phyloP scores from a whole-genome alignment of 768 basidiomycete genomes.

The Cystobasidium ongulense region DNA sequence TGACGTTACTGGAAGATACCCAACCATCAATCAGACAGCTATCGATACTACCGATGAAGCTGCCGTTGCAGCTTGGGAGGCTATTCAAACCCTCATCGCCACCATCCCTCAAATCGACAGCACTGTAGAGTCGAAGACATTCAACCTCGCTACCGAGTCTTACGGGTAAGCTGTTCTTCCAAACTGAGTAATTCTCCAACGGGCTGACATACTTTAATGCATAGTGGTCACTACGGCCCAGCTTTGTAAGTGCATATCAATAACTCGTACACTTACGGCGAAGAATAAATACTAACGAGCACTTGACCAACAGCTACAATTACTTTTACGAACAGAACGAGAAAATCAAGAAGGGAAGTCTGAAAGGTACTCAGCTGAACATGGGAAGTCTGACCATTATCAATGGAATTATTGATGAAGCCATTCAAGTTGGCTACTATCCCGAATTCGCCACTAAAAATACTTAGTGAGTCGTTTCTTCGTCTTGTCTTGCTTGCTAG shows the following conservation, averaged over 20 bases:
- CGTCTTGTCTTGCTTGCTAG: not conserved
- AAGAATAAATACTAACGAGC: not conserved
- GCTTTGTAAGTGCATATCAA: not conserved
- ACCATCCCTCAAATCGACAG: slow-evolving; percentile 17
- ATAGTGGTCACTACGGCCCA: slow-evolving; percentile 17
- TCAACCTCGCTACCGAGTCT: slow-evolving; percentile 25
- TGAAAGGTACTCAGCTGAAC: not conserved
- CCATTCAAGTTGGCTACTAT: slow-evolving; percentile 23
- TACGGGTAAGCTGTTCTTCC: not conserved
- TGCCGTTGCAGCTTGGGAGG: slow-evolving; percentile 22
- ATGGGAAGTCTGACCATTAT: slow-evolving; percentile 28
- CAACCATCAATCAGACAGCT: not conserved
- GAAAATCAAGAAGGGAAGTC: slow-evolving; percentile 2
- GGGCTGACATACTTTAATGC: not conserved
- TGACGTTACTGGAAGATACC: slow-evolving; percentile 11
- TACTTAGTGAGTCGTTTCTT: slow-evolving; percentile 11
- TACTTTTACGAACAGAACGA: slow-evolving; percentile 18
- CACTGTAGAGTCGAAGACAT: slow-evolving; percentile 9
- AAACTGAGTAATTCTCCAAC: not conserved
- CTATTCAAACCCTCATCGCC: slow-evolving; percentile 15
- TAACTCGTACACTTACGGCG: not conserved
- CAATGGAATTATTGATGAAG: slow-evolving; percentile 28
- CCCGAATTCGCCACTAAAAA: slow-evolving; percentile 13
- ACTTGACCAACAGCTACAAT: not conserved
- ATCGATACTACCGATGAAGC: slow-evolving; percentile 16